A percentile compares a stretch with the other conserved stretches of the same genome.
phyloP scores from a whole-genome alignment of 306 rosid genomes.

The Casuarina equisetifolia region DNA sequence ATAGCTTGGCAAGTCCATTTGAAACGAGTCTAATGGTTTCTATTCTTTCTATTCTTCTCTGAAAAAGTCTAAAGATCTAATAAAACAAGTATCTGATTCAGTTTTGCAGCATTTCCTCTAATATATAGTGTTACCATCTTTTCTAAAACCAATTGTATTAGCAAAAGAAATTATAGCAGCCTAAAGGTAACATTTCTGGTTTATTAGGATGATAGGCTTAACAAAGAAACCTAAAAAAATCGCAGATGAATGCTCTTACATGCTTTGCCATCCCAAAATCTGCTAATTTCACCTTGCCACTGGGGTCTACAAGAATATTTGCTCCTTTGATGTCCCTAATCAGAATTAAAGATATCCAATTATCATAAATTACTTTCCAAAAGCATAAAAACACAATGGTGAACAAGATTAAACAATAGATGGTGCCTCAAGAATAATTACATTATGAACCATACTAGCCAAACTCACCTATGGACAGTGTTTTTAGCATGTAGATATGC shows the following conservation, averaged over 20 bases:
- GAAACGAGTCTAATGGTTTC: neutral
- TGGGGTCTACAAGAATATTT: conserved; percentile 94
- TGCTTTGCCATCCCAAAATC: conserved; percentile 99
- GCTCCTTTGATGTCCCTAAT: conserved; percentile 98
- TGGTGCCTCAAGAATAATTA: conserved; percentile 1
- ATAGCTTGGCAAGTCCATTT: neutral
- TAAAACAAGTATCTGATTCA: neutral
- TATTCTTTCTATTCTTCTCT: neutral
- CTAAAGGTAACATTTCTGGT: neutral
- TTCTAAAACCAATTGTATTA: neutral
- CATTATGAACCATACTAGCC: conserved; percentile 16
- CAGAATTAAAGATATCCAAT: conserved; percentile 35
- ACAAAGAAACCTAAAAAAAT: neutral
- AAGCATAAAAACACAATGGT: conserved; percentile 1
- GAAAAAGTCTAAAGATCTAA: too few species aligned
- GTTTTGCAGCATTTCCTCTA: neutral
- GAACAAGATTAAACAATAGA: neutral
- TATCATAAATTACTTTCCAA: conserved; percentile 3
- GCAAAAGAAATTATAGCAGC: neutral
- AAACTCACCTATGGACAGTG: conserved; percentile 88
- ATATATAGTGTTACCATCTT: neutral
- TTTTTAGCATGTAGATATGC: conserved; percentile 89
- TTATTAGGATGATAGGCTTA: neutral
- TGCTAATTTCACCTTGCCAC: conserved; percentile 88
- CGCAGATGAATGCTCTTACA: conserved; percentile 50